Evolutionary conservation across 176 grass and related monocot genomes (phyloP), one percentile per base, ranked within the genome.

Genomic region (Bromus sterilis): DNA sequence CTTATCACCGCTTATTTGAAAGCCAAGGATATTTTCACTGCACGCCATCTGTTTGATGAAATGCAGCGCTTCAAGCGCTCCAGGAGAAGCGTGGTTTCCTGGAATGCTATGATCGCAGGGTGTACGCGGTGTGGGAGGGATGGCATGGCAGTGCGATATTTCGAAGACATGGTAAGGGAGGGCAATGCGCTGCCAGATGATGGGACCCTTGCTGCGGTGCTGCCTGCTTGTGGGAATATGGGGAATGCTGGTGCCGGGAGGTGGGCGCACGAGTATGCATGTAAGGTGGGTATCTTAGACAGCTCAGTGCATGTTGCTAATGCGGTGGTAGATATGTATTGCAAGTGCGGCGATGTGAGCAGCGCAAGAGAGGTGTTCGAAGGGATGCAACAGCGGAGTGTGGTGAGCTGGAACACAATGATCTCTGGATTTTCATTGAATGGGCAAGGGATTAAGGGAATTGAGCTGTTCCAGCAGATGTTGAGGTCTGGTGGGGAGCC

Each of bases 371-470:
- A 60, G 7, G 78, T 88, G 26, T 90, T 93, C 11, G 12, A 83
- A 20, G 11, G 34, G 15, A 93, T 90, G 44, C 59, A 0, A 1
- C 44, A 43, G 56, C 86, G 53, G 30, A 93, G 61, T 23, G 79
- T 88, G 25, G 91, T 93, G 28, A 85, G 78, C 58, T 93, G 88
- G 85, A 93, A 90, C 59, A 28, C 85, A 11, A 83, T 93, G 82
- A 90, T 93, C 24, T 20, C 56, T 0, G 88, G 91, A 24, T 80
- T 76, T 71, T 84, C 88, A 1, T 30, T 93, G 34, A 93, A 90
- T 55, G 91, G 87, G 3, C 78, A 71, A 28, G 87, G 87, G 24
- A 33, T 55, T 28, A 66, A 77, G 10, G 88, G 91, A 32, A 84
- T 94, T 13, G 31, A 81, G 21, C 34, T 94, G 71, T 94, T 91